Conservation (phyloP, 2,329 filamentous ascomycete genomes). For the Monosporascus sp. region DNA sequence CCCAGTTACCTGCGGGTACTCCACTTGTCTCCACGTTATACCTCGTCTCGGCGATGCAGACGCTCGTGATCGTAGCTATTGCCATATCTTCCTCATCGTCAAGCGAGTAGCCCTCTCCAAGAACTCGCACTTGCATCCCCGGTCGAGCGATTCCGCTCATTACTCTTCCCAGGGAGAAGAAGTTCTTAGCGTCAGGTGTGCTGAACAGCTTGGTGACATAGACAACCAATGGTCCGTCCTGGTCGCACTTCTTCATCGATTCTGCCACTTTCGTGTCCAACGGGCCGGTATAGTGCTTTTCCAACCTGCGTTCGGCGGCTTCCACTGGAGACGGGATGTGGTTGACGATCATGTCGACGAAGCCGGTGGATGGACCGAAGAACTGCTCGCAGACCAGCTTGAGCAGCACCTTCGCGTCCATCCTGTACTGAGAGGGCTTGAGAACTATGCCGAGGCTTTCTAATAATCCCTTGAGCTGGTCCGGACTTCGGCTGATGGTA, state of each 20-base stretch:
- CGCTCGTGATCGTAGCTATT: conserved; percentile 74
- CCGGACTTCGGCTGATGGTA: conserved; percentile 84
- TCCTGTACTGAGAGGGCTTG: conserved; percentile 89
- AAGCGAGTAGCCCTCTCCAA: conserved; percentile 91
- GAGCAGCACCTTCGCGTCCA: conserved; percentile 82
- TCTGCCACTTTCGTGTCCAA: conserved; percentile 74
- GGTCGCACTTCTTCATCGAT: conserved; percentile 77
- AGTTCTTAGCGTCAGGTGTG: conserved; percentile 82
- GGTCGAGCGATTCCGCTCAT: conserved; percentile 86
- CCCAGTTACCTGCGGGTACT: conserved; percentile 89
- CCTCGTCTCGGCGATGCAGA: conserved; percentile 85
- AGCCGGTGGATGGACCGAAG: conserved; percentile 82
- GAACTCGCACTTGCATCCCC: conserved; percentile 77
- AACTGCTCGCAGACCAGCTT: conserved; percentile 92
- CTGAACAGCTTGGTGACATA: conserved; percentile 93
- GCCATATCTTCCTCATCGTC: conserved; percentile 99
- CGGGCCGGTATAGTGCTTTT: conserved; percentile 89
- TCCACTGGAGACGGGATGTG: conserved; percentile 85
- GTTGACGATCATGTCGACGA: conserved; percentile 91
- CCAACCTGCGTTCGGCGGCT: conserved; percentile 69
- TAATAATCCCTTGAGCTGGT: conserved; percentile 76
- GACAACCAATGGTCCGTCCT: conserved; percentile 86
- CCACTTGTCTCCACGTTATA: conserved; percentile 92
- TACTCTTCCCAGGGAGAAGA: conserved; percentile 85
- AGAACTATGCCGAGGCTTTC: conserved; percentile 74